These are phyloP conservation scores for Daldinia loculata DNA, from an alignment of 495 filamentous ascomycete species.

Conservation along the genomic window DNA sequence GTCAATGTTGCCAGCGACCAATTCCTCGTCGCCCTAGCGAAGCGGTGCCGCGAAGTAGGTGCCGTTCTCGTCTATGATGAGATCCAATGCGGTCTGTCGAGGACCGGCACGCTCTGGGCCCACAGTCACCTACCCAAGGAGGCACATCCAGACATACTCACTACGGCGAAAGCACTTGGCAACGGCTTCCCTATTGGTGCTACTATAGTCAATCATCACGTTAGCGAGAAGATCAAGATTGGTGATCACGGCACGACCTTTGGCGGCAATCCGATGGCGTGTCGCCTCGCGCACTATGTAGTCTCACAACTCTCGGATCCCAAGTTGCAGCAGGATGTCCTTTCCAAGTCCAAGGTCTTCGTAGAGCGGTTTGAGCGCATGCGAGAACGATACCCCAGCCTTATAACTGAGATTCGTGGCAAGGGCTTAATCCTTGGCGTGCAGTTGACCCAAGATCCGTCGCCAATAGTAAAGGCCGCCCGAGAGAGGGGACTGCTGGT, in stretches of 20 bases:
- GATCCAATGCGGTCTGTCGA: slow-evolving; percentile 91
- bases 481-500: slow-evolving; percentile 88
- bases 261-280: slow-evolving; percentile 91
- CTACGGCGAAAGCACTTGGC: slow-evolving; percentile 92
- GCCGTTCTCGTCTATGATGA: slow-evolving; percentile 94
- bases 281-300: slow-evolving; percentile 83
- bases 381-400: slow-evolving; percentile 70
- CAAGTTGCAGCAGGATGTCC: slow-evolving; percentile 69
- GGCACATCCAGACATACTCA: slow-evolving; percentile 93
- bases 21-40: slow-evolving; percentile 80
- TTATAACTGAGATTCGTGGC: slow-evolving; percentile 82
- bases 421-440: slow-evolving; percentile 84
- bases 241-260: slow-evolving; percentile 98
- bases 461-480: slow-evolving; percentile 78
- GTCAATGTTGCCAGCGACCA: slow-evolving; percentile 82
- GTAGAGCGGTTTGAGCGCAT: slow-evolving; percentile 68
- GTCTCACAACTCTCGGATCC: slow-evolving; percentile 74
- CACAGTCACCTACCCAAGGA: slow-evolving; percentile 75
- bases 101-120: slow-evolving; percentile 91
- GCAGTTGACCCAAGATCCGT: slow-evolving; percentile 77
- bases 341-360: slow-evolving; percentile 72
- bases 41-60: slow-evolving; percentile 84
- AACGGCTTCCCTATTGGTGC: slow-evolving; percentile 97
- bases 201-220: slow-evolving; percentile 79
- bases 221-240: slow-evolving; percentile 83